Evolutionary conservation across 352 stramenopile species (phyloP).

Genomic region (Globisporangium solare): DNA sequence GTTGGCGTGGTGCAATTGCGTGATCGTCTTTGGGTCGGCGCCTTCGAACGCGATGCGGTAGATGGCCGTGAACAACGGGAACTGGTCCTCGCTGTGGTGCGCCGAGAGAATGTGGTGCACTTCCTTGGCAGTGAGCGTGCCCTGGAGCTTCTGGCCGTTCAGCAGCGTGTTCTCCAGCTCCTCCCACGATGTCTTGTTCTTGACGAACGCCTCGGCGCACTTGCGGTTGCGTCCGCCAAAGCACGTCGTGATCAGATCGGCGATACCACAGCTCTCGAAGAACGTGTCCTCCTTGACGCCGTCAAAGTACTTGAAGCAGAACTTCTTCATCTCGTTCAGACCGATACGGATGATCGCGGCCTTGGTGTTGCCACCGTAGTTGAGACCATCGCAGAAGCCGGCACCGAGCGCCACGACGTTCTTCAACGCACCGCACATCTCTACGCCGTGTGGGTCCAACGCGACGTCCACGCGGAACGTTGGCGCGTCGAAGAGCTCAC

Average conservation of each 20-base stretch:
- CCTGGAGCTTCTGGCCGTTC: slow-evolving; percentile 98
- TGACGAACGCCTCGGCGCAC: slow-evolving; percentile 94
- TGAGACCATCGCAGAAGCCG: slow-evolving; percentile 95
- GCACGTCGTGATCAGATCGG: slow-evolving; percentile 98
- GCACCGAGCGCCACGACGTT: slow-evolving; percentile 96
- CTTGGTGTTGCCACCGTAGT: slow-evolving; percentile 96
- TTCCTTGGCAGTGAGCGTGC: slow-evolving; percentile 92
- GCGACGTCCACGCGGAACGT: slow-evolving; percentile 94
- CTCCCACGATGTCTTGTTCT: slow-evolving; percentile 74
- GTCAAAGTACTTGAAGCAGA: slow-evolving; percentile 92
- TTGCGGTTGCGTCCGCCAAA: slow-evolving; percentile 97
- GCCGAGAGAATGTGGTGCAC: slow-evolving; percentile 90
- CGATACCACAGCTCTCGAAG: slow-evolving; percentile 95
- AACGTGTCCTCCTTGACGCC: slow-evolving; percentile 93
- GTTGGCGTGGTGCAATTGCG: slow-evolving; percentile 31
- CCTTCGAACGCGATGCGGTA: slow-evolving; percentile 93
- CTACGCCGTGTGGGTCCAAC: slow-evolving; percentile 90
- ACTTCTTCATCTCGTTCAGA: slow-evolving; percentile 94
- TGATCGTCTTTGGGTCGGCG: slow-evolving; percentile 79
- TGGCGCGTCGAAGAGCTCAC: slow-evolving; percentile 72
- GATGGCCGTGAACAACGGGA: slow-evolving; percentile 90
- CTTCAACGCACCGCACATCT: slow-evolving; percentile 96
- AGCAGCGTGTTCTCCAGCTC: slow-evolving; percentile 93
- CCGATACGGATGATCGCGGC: slow-evolving; percentile 95
- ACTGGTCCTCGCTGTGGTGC: slow-evolving; percentile 78